These are phyloP conservation scores for Candida ovalis DNA, from an alignment of 805 yeast species.

Conservation along the genomic window DNA sequence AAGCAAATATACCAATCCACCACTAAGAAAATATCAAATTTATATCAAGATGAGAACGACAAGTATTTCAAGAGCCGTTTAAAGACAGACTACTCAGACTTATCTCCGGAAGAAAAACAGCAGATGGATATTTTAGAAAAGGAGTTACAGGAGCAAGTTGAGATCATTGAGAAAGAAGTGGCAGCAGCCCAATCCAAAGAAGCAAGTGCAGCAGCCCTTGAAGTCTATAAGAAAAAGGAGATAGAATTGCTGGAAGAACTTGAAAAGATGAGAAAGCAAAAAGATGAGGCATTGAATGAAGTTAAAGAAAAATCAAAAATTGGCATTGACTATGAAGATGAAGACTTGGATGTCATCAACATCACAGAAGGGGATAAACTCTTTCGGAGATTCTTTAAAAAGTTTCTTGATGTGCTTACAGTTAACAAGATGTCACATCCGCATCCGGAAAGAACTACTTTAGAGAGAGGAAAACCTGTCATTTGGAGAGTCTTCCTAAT, in stretches of 20 bases:
- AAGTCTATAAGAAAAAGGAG: neutral
- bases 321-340: constrained; percentile 3
- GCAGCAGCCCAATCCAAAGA: neutral
- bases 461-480: constrained; percentile 20
- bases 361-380: constrained; percentile 3
- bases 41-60: neutral
- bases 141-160: neutral
- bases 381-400: constrained; percentile 10
- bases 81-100: neutral
- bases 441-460: constrained; percentile 18
- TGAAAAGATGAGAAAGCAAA: neutral
- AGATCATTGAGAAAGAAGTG: neutral
- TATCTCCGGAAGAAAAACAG: neutral
- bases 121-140: neutral
- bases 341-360: constrained; percentile 2
- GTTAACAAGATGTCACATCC: constrained; percentile 8
- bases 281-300: neutral
- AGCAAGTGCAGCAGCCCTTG: neutral
- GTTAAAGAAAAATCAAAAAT: neutral
- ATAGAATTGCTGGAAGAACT: neutral
- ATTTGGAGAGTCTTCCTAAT: constrained; percentile 20
- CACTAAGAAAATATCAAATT: neutral
- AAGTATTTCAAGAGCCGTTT: neutral
- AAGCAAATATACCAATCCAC: constrained; percentile 1
- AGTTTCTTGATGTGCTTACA: constrained; percentile 9